Evolutionary conservation across 2,329 filamentous ascomycete genomes (phyloP).

Genomic region (Colletotrichum viniferum): DNA sequence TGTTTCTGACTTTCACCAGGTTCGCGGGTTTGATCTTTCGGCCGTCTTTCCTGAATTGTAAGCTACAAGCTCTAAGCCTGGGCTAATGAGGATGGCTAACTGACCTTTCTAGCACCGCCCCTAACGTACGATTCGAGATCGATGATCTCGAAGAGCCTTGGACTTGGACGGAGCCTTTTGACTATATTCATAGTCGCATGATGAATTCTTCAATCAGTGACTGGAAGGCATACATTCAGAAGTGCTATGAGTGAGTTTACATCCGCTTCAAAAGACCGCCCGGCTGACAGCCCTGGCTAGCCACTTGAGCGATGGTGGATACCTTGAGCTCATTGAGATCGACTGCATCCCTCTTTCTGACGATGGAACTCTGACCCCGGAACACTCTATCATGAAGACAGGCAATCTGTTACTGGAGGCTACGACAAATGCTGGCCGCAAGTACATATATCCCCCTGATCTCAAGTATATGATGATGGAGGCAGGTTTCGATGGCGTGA

Average conservation of each 20-base stretch:
- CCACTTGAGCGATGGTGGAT: background rate
- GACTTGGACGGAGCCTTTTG: conserved; percentile 45
- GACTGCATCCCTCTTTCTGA: background rate
- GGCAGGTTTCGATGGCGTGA: background rate
- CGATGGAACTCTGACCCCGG: background rate
- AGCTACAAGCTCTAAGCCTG: background rate
- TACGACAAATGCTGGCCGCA: background rate
- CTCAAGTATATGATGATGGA: background rate
- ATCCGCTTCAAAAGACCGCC: no score
- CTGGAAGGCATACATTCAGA: background rate
- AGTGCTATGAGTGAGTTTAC: background rate
- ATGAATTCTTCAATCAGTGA: conserved; percentile 56
- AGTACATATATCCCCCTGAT: background rate
- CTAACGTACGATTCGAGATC: conserved; percentile 42
- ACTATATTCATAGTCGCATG: conserved; percentile 63
- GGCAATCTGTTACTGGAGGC: background rate
- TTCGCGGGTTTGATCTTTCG: background rate
- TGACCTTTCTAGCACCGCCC: conserved; percentile 35
- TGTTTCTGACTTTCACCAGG: background rate
- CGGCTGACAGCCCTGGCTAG: background rate
- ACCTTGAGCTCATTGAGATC: background rate
- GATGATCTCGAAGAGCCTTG: conserved; percentile 37
- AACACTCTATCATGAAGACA: background rate
- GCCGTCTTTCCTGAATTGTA: background rate
- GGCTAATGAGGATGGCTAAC: background rate